phyloP scores from a whole-genome alignment of 805 yeast genomes.

The Pichia cephalocereana region DNA sequence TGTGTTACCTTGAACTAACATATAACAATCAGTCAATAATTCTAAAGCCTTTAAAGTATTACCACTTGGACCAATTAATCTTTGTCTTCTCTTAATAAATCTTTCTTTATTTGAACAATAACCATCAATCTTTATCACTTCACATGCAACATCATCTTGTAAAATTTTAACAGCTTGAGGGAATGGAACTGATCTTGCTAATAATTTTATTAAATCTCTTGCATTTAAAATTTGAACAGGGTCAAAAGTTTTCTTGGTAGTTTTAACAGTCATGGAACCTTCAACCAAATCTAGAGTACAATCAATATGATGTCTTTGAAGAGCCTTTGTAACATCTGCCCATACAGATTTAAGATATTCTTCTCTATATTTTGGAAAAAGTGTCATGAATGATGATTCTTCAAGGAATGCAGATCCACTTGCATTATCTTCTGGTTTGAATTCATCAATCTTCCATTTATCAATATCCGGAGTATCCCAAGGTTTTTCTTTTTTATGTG shows the following conservation, averaged over 20 bases:
- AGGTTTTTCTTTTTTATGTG: constrained; percentile 91
- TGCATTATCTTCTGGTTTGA: constrained; percentile 80
- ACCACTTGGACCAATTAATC: constrained; percentile 94
- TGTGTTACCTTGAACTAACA: constrained; percentile 94
- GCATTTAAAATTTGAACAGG: constrained; percentile 93
- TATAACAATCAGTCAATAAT: constrained; percentile 88
- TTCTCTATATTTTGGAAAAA: constrained; percentile 96
- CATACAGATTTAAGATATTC: constrained; percentile 79
- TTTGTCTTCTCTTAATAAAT: constrained; percentile 90
- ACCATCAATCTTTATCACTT: constrained; percentile 89
- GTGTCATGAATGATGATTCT: constrained; percentile 88
- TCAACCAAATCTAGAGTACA: constrained; percentile 86
- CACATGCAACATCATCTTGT: constrained; percentile 91
- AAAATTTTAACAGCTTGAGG: constrained; percentile 92
- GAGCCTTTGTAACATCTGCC: constrained; percentile 82
- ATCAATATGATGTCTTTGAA: constrained; percentile 66
- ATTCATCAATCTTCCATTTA: constrained; percentile 85
- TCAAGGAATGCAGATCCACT: constrained; percentile 89
- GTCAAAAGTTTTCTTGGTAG: constrained; percentile 91
- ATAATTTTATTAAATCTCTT: constrained; percentile 83
- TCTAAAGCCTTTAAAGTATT: constrained; percentile 94
- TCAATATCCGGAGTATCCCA: constrained; percentile 96
- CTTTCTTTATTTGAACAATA: constrained; percentile 85
- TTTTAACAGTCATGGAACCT: constrained; percentile 94
- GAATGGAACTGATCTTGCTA: constrained; percentile 94